phyloP scores from a whole-genome alignment of 225 moss, liverwort and hornwort species.

The Pseudisothecium myosuroides region DNA sequence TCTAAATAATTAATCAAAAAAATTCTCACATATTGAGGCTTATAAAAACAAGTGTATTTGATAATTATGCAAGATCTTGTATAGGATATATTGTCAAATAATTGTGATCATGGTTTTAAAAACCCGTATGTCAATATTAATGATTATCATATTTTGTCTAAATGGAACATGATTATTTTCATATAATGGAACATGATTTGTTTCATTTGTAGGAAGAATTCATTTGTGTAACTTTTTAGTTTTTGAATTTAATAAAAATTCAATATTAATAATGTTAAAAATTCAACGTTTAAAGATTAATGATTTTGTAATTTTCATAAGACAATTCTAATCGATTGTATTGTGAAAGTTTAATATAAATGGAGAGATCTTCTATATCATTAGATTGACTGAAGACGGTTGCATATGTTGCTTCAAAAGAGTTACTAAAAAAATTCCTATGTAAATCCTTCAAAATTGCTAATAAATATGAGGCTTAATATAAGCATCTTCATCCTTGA shows the following conservation, averaged over 20 bases:
- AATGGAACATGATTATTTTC: not conserved
- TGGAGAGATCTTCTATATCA: too few species aligned
- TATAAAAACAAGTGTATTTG: too few species aligned
- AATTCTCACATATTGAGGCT: too few species aligned
- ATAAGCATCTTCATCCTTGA: too few species aligned
- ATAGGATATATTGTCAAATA: too few species aligned
- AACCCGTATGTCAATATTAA: not conserved
- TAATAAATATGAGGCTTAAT: not conserved
- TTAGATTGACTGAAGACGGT: fast-evolving
- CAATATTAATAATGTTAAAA: not conserved
- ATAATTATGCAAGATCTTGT: not conserved
- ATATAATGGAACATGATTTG: not conserved
- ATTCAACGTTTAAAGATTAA: too few species aligned
- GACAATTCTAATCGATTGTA: too few species aligned
- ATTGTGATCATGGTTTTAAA: fast-evolving
- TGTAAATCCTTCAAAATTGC: fast-evolving
- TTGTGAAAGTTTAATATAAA: not conserved
- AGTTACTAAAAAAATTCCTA: too few species aligned
- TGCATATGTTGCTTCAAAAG: too few species aligned
- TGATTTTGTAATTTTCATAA: not conserved
- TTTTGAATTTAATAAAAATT: too few species aligned
- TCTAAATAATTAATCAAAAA: not conserved
- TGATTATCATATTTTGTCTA: not conserved
- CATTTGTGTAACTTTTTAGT: not conserved
- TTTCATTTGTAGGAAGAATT: too few species aligned